A percentile compares a stretch with the other conserved stretches of the same genome.
These are phyloP conservation scores for Ballota nigra DNA, from an alignment of 257 asterid genomes.

Conservation along the genomic window DNA sequence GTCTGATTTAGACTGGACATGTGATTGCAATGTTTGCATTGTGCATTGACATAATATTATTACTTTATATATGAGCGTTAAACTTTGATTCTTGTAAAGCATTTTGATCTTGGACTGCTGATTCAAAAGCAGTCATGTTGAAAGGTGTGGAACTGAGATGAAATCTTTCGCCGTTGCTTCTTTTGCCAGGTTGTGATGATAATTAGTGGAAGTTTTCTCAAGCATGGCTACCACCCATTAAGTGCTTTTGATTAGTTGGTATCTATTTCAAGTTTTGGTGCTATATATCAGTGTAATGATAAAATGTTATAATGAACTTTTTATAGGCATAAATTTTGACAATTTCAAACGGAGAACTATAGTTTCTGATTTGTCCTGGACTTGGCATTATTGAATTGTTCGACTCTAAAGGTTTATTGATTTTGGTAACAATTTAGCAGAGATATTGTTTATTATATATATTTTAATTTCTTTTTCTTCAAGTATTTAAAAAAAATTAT, in stretches of 20 bases:
- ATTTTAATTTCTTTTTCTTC: too few species aligned
- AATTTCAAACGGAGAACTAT: not conserved
- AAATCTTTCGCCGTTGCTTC: conserved; percentile 19
- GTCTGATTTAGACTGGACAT: not conserved
- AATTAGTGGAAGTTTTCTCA: conserved; percentile 29
- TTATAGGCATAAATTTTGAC: not conserved
- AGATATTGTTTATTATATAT: too few species aligned
- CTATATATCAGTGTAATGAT: not conserved
- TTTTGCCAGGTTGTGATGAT: conserved; percentile 39
- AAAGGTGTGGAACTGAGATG: conserved; percentile 7
- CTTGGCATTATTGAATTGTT: not conserved
- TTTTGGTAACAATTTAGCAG: too few species aligned
- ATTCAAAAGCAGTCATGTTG: not conserved
- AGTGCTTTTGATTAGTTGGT: conserved; percentile 13
- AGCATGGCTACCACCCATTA: not conserved
- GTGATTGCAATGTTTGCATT: not conserved
- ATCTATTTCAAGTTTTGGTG: not conserved
- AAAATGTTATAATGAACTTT: not conserved
- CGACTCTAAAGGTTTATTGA: not conserved
- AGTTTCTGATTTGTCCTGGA: not conserved
- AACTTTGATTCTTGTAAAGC: not conserved
- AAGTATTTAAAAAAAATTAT: too few species aligned
- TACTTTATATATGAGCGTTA: not conserved
- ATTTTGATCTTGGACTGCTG: not conserved
- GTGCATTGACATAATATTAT: not conserved